Conservation (phyloP, 2,329 filamentous ascomycete species). For the Cercospora sp. region DNA sequence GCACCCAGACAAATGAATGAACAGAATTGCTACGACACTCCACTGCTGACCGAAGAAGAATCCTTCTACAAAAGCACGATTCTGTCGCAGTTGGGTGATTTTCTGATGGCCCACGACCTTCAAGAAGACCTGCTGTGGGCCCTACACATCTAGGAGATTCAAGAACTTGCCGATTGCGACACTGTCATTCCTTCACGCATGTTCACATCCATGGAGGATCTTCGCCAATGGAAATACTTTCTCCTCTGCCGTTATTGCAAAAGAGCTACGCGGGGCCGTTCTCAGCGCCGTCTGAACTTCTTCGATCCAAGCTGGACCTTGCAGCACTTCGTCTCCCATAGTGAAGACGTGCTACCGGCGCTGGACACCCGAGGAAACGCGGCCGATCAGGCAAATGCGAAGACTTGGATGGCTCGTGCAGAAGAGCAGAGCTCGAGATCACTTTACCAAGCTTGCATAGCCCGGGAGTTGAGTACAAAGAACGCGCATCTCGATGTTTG, state of each 20-base stretch:
- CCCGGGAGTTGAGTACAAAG: not conserved
- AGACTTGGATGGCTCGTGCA: not conserved
- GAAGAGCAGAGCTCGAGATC: not conserved
- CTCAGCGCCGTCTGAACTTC: not conserved
- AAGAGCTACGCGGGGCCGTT: not conserved
- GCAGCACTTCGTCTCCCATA: constrained; percentile 2
- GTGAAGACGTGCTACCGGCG: not conserved
- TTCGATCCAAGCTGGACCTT: not conserved
- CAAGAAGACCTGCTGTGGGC: constrained; percentile 2
- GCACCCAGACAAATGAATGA: not conserved
- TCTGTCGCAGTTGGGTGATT: not conserved
- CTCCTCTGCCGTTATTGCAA: not conserved
- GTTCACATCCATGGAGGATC: not conserved
- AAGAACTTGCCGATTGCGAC: not conserved
- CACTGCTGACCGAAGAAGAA: not conserved
- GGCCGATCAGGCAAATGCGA: not conserved
- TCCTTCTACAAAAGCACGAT: not conserved
- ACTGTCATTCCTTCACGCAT: not conserved
- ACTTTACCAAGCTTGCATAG: not conserved
- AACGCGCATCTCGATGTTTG: not conserved
- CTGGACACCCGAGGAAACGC: not conserved
- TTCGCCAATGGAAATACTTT: not conserved
- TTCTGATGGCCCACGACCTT: not conserved
- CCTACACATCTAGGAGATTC: constrained; percentile 2
- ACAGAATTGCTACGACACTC: not conserved